A percentile compares a stretch with the other conserved stretches of the same genome.
Conservation (phyloP, 768 basidiomycete species). For the Serendipita indica region DNA sequence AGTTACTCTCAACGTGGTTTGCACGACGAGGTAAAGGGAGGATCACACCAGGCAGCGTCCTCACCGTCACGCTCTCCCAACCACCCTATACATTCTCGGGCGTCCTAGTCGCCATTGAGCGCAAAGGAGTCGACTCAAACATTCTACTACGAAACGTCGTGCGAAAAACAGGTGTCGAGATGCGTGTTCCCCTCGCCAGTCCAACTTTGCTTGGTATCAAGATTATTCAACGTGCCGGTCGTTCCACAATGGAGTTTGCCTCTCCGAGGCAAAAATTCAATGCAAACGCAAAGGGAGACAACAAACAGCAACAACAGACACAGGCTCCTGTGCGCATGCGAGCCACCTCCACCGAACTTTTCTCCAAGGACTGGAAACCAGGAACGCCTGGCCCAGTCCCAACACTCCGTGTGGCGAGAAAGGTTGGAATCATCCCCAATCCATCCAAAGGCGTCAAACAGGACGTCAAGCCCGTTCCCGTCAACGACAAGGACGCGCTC, state of each 20-base stretch:
- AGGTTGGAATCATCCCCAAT: neutral
- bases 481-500: conserved; percentile 17
- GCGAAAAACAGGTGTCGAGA: conserved; percentile 82
- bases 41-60: conserved; percentile 69
- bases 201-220: conserved; percentile 81
- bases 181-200: conserved; percentile 75
- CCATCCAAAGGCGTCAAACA: neutral
- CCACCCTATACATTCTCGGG: conserved; percentile 79
- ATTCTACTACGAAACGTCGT: conserved; percentile 82
- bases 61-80: conserved; percentile 62
- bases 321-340: neutral
- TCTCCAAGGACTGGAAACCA: neutral
- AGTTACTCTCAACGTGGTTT: conserved; percentile 55
- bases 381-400: neutral
- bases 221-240: conserved; percentile 47
- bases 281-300: neutral
- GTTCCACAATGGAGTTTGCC: neutral
- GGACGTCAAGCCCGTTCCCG: neutral
- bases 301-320: neutral
- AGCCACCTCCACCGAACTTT: neutral
- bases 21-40: conserved; percentile 50
- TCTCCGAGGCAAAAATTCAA: neutral
- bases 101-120: conserved; percentile 67
- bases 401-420: neutral
- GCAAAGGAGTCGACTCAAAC: conserved; percentile 76